A percentile compares a stretch with the other conserved stretches of the same genome.
Evolutionary conservation across 495 filamentous ascomycete genomes (phyloP).

Genomic region (Cladorrhinum samala): DNA sequence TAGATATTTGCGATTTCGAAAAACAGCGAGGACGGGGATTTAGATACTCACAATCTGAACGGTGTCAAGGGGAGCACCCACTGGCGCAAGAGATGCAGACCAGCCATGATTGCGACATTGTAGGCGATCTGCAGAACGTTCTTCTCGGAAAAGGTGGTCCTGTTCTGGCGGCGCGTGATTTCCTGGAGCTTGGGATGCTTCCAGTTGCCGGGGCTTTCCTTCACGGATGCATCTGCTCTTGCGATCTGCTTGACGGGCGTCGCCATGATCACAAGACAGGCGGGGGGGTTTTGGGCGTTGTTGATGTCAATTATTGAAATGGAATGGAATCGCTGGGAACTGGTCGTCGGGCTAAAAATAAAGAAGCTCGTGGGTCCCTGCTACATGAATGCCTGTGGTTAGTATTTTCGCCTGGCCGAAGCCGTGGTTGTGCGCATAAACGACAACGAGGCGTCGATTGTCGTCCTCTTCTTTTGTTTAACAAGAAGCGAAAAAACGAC

Average conservation of each 20-base stretch:
- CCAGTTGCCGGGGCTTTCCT: conserved; percentile 69
- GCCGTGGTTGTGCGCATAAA: conserved; percentile 9
- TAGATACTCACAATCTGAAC: conserved; percentile 15
- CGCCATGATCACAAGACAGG: conserved; percentile 11
- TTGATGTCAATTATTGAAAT: neutral
- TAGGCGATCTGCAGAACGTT: conserved; percentile 60
- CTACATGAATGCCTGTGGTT: conserved; percentile 13
- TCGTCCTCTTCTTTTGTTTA: conserved; percentile 1
- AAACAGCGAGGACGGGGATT: too few relatives aligned
- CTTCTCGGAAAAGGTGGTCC: conserved; percentile 62
- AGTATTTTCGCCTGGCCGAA: conserved; percentile 20
- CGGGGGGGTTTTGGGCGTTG: neutral
- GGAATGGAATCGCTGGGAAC: neutral
- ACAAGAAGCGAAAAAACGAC: conserved; percentile 8
- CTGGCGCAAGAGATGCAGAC: conserved; percentile 32
- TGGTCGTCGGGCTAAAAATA: neutral
- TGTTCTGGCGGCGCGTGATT: conserved; percentile 67
- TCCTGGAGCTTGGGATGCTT: conserved; percentile 75
- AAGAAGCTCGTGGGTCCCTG: too few relatives aligned
- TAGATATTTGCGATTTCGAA: neutral
- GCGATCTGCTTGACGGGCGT: conserved; percentile 41
- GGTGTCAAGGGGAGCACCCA: conserved; percentile 21
- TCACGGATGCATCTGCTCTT: conserved; percentile 28
- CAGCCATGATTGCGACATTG: conserved; percentile 53
- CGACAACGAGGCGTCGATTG: conserved; percentile 4